phyloP scores from a whole-genome alignment of 176 grass and related monocot species.

The Aegilops bicornis region DNA sequence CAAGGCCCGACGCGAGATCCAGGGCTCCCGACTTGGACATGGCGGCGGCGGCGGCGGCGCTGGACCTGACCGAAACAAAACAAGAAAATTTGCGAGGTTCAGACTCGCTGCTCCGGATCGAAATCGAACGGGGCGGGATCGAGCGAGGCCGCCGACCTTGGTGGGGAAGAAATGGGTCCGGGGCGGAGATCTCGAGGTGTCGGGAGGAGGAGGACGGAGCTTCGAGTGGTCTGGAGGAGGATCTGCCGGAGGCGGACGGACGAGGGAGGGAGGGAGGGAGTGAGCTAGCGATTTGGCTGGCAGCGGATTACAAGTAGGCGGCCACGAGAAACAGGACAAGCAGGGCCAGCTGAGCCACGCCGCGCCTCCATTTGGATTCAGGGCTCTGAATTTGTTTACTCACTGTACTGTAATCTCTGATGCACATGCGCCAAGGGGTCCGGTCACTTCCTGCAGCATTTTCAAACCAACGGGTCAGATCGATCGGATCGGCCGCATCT shows the following conservation, averaged over 20 bases:
- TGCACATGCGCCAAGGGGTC: neutral
- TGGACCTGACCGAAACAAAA: neutral
- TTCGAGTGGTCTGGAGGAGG: neutral
- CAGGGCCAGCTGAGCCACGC: no score
- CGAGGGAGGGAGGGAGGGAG: neutral
- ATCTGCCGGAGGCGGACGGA: neutral
- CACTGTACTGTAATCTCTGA: neutral
- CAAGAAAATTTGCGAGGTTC: neutral
- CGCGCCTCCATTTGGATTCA: no score
- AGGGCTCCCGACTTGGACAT: constrained; percentile 59
- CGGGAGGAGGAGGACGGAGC: neutral
- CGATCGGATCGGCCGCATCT: neutral
- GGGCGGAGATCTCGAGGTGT: neutral
- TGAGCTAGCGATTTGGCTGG: neutral
- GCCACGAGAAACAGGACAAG: neutral
- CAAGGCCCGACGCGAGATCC: constrained; percentile 62
- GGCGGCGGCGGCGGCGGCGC: neutral
- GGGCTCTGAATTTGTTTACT: neutral
- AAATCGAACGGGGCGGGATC: neutral
- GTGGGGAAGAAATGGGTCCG: neutral
- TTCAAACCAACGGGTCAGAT: neutral
- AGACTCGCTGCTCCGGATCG: neutral
- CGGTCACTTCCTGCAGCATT: neutral
- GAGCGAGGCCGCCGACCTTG: neutral
- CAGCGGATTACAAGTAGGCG: neutral